These are phyloP conservation scores for Backusella morwellensis DNA, from an alignment of 192 early-diverging fungal genomes.

Conservation along the genomic window DNA sequence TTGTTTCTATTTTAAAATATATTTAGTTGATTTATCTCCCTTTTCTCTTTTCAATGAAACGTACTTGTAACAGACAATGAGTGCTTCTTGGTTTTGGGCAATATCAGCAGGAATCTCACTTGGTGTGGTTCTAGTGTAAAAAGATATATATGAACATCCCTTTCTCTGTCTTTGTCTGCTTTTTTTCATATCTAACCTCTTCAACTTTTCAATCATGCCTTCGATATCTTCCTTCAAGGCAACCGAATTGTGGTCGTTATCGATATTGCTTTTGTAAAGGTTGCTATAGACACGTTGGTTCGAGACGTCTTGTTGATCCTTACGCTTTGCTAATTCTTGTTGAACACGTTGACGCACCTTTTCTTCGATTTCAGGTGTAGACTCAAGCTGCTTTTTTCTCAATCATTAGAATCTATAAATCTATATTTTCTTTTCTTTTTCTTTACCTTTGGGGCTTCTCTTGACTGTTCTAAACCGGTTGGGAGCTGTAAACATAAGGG, in stretches of 20 bases:
- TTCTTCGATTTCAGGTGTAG: conserved; percentile 28
- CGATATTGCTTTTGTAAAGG: conserved; percentile 25
- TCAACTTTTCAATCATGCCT: conserved; percentile 29
- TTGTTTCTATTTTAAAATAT: conserved; percentile 13
- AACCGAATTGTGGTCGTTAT: conserved; percentile 31
- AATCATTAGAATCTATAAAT: neutral
- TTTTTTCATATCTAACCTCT: conserved; percentile 22
- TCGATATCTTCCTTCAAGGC: conserved; percentile 28
- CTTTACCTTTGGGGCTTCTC: conserved; percentile 17
- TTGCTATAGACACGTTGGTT: conserved; percentile 18
- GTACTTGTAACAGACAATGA: conserved; percentile 37
- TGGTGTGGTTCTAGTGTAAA: conserved; percentile 16
- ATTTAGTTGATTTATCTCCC: neutral
- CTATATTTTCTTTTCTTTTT: neutral
- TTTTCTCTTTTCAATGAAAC: neutral
- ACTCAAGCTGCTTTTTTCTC: neutral
- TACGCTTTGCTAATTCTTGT: conserved; percentile 21
- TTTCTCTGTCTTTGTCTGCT: too few species aligned
- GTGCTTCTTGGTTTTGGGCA: conserved; percentile 26
- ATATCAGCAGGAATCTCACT: conserved; percentile 31
- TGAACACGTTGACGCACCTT: conserved; percentile 33
- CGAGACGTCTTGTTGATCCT: conserved; percentile 21
- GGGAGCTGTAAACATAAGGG: conserved; percentile 20
- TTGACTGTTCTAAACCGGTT: conserved; percentile 28
- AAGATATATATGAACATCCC: neutral